Conservation (phyloP, 225 moss, liverwort and hornwort species). For the Polytrichum commune region DNA sequence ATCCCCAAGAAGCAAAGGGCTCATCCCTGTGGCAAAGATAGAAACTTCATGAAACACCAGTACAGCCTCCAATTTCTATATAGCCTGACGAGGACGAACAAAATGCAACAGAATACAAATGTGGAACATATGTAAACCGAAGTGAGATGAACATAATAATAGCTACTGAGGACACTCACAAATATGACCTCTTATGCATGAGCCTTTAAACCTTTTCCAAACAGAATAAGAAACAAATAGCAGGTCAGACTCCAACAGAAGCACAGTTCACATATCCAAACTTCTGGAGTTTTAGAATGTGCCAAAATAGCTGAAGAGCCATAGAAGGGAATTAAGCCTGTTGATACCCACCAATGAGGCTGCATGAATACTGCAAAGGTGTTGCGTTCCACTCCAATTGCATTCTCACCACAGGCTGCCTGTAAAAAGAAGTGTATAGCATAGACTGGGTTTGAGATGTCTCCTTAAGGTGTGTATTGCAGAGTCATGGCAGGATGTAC, state of each 20-base stretch:
- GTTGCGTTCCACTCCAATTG: slow-evolving; percentile 78
- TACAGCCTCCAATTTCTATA: background rate
- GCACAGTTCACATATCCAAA: background rate
- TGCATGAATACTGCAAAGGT: slow-evolving; percentile 96
- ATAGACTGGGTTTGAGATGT: too few relatives aligned
- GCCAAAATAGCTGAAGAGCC: background rate
- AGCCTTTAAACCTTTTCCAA: background rate
- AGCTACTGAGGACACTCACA: background rate
- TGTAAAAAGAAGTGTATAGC: slow-evolving; percentile 17
- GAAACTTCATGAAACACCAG: background rate
- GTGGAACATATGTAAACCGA: too few relatives aligned
- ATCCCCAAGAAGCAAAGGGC: slow-evolving; percentile 34
- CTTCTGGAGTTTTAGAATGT: slow-evolving; percentile 11
- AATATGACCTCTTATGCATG: background rate
- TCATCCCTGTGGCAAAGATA: slow-evolving; percentile 46
- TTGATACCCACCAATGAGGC: slow-evolving; percentile 71
- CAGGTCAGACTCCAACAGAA: too few relatives aligned
- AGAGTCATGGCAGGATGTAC: background rate
- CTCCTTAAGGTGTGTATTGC: too few relatives aligned
- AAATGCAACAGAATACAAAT: background rate
- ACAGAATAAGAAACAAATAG: too few relatives aligned
- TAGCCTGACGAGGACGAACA: background rate
- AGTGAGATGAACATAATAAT: background rate
- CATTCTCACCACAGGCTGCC: slow-evolving; percentile 55
- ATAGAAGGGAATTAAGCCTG: slow-evolving; percentile 2